Percentiles rank a stretch among this genome's conserved stretches.
Conservation (phyloP, 1,284 basidiomycete genomes). For the Apiotrichum domesticum region DNA sequence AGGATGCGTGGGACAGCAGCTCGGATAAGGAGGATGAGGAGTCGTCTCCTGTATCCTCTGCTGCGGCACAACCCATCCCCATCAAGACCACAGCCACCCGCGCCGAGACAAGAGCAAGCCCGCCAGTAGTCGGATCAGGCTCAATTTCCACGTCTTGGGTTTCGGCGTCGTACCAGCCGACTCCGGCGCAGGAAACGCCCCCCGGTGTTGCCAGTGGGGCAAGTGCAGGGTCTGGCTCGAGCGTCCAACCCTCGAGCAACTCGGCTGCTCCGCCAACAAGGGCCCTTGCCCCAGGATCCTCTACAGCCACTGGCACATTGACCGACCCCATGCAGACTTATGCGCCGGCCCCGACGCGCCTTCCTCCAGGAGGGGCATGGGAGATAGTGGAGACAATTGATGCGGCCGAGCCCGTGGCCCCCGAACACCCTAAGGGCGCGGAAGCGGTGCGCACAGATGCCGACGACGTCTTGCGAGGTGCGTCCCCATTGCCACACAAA, state of each 20-base stretch:
- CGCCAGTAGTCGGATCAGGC: neutral
- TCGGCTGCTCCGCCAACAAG: constrained; percentile 4
- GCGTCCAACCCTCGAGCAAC: neutral
- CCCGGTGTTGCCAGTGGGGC: neutral
- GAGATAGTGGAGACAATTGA: constrained; percentile 41
- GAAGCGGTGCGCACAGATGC: constrained; percentile 59
- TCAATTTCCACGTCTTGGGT: constrained; percentile 34
- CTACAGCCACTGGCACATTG: neutral
- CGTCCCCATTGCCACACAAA: constrained; percentile 6
- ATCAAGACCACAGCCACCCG: neutral
- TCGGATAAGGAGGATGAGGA: constrained; percentile 54
- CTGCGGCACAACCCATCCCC: neutral
- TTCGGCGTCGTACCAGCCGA: constrained; percentile 25
- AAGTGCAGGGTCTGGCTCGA: neutral
- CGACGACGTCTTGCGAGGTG: constrained; percentile 67
- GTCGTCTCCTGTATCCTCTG: neutral
- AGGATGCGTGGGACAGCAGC: constrained; percentile 82
- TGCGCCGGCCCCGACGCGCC: constrained; percentile 5
- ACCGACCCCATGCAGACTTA: too few species aligned
- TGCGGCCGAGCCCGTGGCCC: constrained; percentile 11
- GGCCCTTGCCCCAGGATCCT: neutral
- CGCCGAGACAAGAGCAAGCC: neutral
- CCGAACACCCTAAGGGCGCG: constrained; percentile 37
- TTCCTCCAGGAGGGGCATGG: constrained; percentile 43
- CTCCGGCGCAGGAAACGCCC: constrained; percentile 29